Conservation (phyloP, 225 moss, liverwort and hornwort genomes). For the Rhytidiadelphus loreus region DNA sequence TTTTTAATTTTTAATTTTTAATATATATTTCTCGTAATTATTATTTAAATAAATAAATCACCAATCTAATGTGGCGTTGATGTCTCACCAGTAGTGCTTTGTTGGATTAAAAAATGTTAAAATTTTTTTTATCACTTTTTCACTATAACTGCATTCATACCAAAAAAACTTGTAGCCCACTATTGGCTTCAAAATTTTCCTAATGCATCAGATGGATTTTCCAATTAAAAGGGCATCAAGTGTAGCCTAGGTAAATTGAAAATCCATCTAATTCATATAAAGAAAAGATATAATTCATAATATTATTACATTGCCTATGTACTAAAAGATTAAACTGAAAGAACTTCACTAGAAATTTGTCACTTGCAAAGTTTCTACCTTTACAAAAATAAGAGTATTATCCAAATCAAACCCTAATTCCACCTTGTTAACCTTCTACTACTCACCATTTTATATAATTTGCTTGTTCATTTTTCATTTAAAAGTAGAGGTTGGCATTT, state of each 20-base stretch:
- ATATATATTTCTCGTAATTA: no score
- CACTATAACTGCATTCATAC: no score
- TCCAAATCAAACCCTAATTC: rapidly evolving
- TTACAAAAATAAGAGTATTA: background rate
- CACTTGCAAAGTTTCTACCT: background rate
- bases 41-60: no score
- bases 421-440: background rate
- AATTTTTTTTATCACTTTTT: no score
- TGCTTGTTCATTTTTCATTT: background rate
- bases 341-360: background rate
- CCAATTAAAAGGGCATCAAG: no score
- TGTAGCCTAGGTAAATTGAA: background rate
- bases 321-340: background rate
- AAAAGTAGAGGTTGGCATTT: background rate
- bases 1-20: no score
- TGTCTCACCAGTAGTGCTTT: no score
- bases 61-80: no score
- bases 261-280: background rate
- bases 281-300: background rate
- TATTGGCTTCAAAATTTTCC: no score
- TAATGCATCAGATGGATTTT: no score
- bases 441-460: background rate
- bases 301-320: background rate
- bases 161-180: no score
- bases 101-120: no score